Base-by-base conservation (phyloP, 345 rosid species). In the Eucalyptus paniculata region DNA sequence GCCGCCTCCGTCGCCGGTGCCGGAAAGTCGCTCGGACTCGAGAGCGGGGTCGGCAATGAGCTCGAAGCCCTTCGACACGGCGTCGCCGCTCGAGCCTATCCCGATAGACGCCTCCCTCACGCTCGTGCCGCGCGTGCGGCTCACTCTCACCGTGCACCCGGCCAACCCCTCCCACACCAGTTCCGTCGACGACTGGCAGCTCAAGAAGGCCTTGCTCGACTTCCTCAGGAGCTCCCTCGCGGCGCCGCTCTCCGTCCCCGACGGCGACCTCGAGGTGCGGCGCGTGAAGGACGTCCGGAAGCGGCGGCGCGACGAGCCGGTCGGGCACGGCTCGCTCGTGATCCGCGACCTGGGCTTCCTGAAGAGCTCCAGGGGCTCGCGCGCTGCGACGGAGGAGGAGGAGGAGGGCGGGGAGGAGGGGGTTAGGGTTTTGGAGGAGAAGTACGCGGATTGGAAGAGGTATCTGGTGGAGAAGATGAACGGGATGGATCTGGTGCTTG, bases 111-210 rank as follows among this genome's bases (percentile, higher is more conserved):
- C 92, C 56, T 95, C 95, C 26, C 95, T 96, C 56, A 67, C 92
- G 37, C 94, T 96, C 4, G 93, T 93, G 86, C 95, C 99, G 86
- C 99, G 99, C 89, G 92, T 94, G 89, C 94, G 93, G 94, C 96
- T 97, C 88, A 87, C 87, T 26, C 97, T 97, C 91, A 90, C 95
- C 15, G 93, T 97, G 90, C 87, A 94, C 90, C 97, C 99, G 28
- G 34, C 93, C 7, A 88, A 89, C 81, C 94, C 96, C 12, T 92
- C 98, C 89, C 94, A 94, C 88, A 91, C 97, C 14, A 97, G 92
- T 40, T 93, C 96, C 87, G 92, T 97, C 91, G 98, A 97, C 92
- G 99, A 97, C 90, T 97, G 99, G 99, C 97, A 94, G 89, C 94
- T 97, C 86, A 97, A 94, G 91, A 95, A 93, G 53, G 96, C 99